phyloP scores from a whole-genome alignment of 179 eudicot genomes.

The Gypsophila paniculata region DNA sequence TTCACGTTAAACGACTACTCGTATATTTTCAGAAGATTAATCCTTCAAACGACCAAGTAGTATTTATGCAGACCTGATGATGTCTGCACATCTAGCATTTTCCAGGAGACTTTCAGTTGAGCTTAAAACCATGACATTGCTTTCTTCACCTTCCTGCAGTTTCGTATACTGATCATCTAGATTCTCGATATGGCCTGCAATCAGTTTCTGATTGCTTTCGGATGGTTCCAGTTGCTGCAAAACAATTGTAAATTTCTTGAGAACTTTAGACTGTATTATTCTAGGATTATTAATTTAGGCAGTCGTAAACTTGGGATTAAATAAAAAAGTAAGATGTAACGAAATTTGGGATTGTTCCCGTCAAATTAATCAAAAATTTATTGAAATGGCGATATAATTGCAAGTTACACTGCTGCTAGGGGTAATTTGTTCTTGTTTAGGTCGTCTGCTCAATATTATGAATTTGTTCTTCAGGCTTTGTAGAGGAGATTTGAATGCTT shows the following conservation, averaged over 20 bases:
- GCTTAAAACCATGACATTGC: background rate
- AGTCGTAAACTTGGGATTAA: background rate
- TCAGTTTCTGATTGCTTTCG: background rate
- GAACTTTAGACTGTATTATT: background rate
- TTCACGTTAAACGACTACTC: background rate
- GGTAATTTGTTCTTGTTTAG: background rate
- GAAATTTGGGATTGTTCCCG: background rate
- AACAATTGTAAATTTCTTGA: background rate
- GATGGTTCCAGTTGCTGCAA: conserved; percentile 1
- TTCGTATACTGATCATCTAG: background rate
- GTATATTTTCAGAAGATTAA: background rate
- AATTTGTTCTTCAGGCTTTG: background rate
- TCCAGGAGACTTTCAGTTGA: conserved; percentile 9
- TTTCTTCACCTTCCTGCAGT: background rate
- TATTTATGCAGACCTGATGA: conserved; percentile 5
- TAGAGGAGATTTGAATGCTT: background rate
- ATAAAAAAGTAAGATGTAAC: background rate
- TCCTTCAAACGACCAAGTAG: background rate
- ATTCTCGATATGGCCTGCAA: conserved; percentile 4
- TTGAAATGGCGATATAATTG: background rate
- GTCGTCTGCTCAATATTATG: conserved; percentile 14
- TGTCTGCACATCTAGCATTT: conserved; percentile 3
- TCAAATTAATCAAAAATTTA: too few relatives aligned
- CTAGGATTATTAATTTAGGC: background rate
- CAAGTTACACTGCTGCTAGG: conserved; percentile 5